Conservation (phyloP, 306 rosid genomes). For the Hippophae tibetana region DNA sequence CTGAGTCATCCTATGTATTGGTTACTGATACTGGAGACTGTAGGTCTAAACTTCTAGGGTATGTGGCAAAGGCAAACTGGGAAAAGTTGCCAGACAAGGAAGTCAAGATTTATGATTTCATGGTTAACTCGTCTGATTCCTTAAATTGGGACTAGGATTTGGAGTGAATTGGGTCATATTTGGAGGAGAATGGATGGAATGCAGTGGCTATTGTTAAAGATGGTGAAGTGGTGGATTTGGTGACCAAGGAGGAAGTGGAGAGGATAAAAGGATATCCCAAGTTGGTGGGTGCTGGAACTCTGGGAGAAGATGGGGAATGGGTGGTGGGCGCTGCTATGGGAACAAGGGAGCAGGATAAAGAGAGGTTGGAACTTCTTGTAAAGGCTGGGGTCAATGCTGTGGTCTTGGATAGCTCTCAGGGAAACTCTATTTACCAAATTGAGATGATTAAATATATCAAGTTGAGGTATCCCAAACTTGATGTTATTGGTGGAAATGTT, state of each 20-base stretch:
- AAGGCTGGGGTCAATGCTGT: constrained; percentile 73
- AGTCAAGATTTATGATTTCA: constrained; percentile 32
- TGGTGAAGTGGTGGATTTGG: constrained; percentile 47
- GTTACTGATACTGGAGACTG: constrained; percentile 50
- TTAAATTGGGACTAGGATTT: constrained; percentile 48
- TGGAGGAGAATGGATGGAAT: constrained; percentile 30
- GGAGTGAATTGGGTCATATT: constrained; percentile 18
- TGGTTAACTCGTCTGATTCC: constrained; percentile 27
- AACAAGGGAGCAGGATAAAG: constrained; percentile 75
- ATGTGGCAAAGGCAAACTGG: constrained; percentile 46
- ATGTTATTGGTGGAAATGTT: constrained; percentile 92
- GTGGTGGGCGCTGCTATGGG: constrained; percentile 77
- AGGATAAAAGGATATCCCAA: constrained; percentile 58
- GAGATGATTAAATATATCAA: constrained; percentile 82
- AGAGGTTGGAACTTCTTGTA: constrained; percentile 65
- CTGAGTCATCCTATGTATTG: constrained; percentile 35
- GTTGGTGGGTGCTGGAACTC: constrained; percentile 55
- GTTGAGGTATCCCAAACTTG: constrained; percentile 46
- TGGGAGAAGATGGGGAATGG: constrained; percentile 68
- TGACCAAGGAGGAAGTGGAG: constrained; percentile 55
- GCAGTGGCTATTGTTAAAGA: constrained; percentile 38
- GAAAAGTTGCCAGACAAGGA: constrained; percentile 25
- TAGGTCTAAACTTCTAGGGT: constrained; percentile 43
- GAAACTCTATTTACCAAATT: constrained; percentile 74
- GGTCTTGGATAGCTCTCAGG: constrained; percentile 89